phyloP scores from a whole-genome alignment of 2,329 filamentous ascomycete genomes.

The Arthrocladium fulminans region DNA sequence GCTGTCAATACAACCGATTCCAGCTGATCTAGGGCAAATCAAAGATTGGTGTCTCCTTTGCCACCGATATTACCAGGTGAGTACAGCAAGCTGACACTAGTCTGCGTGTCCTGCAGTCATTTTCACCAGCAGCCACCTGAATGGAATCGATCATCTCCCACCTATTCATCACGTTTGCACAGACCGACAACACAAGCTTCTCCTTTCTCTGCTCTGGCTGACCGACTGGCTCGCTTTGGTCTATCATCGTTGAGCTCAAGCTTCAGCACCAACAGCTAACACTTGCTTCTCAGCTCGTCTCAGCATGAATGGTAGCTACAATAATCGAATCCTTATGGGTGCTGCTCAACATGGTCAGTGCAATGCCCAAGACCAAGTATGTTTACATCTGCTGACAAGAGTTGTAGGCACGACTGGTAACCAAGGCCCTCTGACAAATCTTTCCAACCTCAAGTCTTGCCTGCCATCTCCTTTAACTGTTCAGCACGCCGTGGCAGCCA shows the following conservation, averaged over 20 bases:
- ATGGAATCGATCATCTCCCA: not conserved
- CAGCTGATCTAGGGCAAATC: not conserved
- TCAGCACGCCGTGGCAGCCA: slow-evolving; percentile 13
- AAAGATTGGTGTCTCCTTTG: not conserved
- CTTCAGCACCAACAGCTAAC: not conserved
- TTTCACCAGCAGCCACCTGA: not conserved
- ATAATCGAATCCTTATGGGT: not conserved
- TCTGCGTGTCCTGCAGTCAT: not conserved
- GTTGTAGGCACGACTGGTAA: not conserved
- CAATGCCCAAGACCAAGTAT: not conserved
- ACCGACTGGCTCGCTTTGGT: not conserved
- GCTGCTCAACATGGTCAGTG: not conserved
- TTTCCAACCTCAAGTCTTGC: slow-evolving; percentile 21
- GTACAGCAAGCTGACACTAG: not conserved
- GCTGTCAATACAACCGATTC: slow-evolving; percentile 4
- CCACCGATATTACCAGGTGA: not conserved
- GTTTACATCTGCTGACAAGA: not conserved
- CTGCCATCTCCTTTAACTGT: slow-evolving; percentile 15
- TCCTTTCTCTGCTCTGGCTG: not conserved
- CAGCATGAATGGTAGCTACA: slow-evolving; percentile 16
- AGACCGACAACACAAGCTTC: slow-evolving; percentile 1
- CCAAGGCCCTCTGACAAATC: slow-evolving; percentile 17
- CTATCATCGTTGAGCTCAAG: not conserved
- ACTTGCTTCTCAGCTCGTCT: slow-evolving; percentile 13
- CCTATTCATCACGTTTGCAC: not conserved